phyloP scores from a whole-genome alignment of 2,329 filamentous ascomycete genomes.

The Knoxdaviesia proteae region DNA sequence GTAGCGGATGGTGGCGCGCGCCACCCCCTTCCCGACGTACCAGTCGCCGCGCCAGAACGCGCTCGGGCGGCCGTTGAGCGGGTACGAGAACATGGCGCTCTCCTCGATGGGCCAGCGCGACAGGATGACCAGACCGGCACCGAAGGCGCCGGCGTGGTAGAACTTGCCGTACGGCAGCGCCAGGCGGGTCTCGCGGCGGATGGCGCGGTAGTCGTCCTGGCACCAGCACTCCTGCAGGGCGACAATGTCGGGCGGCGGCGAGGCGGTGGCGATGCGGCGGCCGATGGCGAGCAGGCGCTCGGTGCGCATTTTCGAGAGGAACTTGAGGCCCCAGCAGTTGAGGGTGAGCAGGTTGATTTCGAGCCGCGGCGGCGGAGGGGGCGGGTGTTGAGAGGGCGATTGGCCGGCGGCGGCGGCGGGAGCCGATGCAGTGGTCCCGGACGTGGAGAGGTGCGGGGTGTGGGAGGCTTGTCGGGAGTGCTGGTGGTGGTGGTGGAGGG shows the following conservation, averaged over 20 bases:
- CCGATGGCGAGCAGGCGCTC: slow-evolving; percentile 73
- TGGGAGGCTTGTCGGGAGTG: too few species aligned
- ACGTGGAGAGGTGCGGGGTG: too few species aligned
- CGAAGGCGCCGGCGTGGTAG: slow-evolving; percentile 77
- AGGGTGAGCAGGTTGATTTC: slow-evolving; percentile 66
- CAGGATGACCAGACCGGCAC: slow-evolving; percentile 71
- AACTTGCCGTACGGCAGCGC: slow-evolving; percentile 82
- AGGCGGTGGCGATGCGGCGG: slow-evolving; percentile 46
- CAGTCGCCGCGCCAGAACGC: slow-evolving; percentile 91
- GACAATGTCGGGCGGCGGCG: slow-evolving; percentile 62
- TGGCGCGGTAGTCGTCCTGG: slow-evolving; percentile 59
- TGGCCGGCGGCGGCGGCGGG: too few species aligned
- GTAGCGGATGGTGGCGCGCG: slow-evolving; percentile 58
- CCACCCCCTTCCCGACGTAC: slow-evolving; percentile 90
- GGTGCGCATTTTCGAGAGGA: slow-evolving; percentile 55
- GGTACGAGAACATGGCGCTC: slow-evolving; percentile 67
- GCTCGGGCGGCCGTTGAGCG: slow-evolving; percentile 81
- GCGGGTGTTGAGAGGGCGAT: neutral
- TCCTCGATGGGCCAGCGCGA: slow-evolving; percentile 86
- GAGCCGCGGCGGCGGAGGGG: neutral
- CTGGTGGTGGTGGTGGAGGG: too few species aligned
- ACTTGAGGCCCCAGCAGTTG: slow-evolving; percentile 95
- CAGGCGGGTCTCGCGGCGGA: slow-evolving; percentile 50
- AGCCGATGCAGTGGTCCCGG: too few species aligned
- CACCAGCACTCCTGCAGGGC: slow-evolving; percentile 94